A percentile compares a stretch with the other conserved stretches of the same genome.
These are phyloP conservation scores for Microsporum audouinii DNA, from an alignment of 2,329 filamentous ascomycete species.

Conservation along the genomic window DNA sequence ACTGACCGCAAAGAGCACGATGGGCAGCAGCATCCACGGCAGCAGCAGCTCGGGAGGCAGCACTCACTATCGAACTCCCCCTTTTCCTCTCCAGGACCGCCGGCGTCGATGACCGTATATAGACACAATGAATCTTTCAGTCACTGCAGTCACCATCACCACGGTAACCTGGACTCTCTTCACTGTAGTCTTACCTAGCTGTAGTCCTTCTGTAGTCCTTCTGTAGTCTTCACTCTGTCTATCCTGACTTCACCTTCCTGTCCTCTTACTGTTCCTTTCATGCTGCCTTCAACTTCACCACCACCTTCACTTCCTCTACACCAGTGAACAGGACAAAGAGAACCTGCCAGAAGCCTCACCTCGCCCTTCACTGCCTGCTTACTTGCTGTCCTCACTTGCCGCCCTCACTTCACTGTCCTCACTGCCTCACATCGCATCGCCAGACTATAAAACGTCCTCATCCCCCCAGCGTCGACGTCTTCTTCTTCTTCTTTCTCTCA, in stretches of 20 bases:
- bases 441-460: not conserved
- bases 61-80: constrained; percentile 24
- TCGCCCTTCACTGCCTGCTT: not conserved
- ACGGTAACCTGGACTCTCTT: not conserved
- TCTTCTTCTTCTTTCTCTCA: not conserved
- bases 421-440: not conserved
- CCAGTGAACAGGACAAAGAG: not conserved
- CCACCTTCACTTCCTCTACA: not conserved
- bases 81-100: constrained; percentile 6
- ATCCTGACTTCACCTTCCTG: too few species aligned
- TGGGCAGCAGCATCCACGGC: constrained; percentile 19
- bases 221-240: too few species aligned
- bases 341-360: not conserved
- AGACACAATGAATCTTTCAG: not conserved
- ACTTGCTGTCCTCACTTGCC: not conserved
- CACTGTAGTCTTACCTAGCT: not conserved
- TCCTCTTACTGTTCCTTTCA: too few species aligned
- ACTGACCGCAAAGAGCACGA: constrained; percentile 42
- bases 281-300: not conserved
- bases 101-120: not conserved
- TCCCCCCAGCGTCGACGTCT: constrained; percentile 11
- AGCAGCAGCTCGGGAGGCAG: constrained; percentile 18
- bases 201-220: too few species aligned
- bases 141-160: not conserved
- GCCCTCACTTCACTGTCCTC: not conserved